Evolutionary conservation across 495 filamentous ascomycete species (phyloP).

Genomic region (Penicillium soppii): DNA sequence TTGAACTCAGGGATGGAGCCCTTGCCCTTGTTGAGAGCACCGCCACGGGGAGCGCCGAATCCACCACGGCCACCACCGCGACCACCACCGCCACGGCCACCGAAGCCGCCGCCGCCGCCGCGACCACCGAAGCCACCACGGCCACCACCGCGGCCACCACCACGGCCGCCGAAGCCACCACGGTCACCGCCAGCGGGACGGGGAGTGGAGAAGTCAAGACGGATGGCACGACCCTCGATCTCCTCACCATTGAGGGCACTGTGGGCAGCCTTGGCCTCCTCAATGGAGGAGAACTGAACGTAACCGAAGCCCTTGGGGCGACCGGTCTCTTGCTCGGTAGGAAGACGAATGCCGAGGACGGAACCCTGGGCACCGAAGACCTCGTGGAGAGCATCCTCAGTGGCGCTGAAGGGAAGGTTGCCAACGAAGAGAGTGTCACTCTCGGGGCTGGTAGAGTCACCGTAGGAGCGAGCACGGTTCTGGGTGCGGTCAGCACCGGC

Average conservation of each 20-base stretch:
- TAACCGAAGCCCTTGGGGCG: conserved; percentile 95
- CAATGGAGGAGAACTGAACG: conserved; percentile 77
- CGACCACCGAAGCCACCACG: conserved; percentile 54
- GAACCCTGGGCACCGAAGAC: conserved; percentile 70
- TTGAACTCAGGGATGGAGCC: conserved; percentile 82
- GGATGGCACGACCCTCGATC: conserved; percentile 75
- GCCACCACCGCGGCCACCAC: conserved; percentile 54
- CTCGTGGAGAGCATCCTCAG: conserved; percentile 70
- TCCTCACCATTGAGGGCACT: conserved; percentile 72
- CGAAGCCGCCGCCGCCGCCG: conserved; percentile 45
- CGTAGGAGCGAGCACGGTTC: conserved; percentile 71
- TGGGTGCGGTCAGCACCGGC: conserved; percentile 56
- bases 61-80: conserved; percentile 56
- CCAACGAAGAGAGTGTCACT: conserved; percentile 91
- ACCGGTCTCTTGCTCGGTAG: conserved; percentile 84
- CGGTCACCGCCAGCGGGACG: conserved; percentile 57
- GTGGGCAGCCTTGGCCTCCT: conserved; percentile 79
- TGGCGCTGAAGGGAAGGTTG: conserved; percentile 83
- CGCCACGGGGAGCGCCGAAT: conserved; percentile 45
- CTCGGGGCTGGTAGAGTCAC: conserved; percentile 73
- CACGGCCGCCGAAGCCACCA: conserved; percentile 49
- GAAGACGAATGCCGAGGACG: conserved; percentile 80
- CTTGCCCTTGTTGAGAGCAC: conserved; percentile 57
- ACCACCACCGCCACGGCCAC: conserved; percentile 54
- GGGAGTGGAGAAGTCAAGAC: conserved; percentile 86